Conservation (phyloP, 2,329 filamentous ascomycete genomes). For the Ophiognomonia clavigignenti-juglandacearum region DNA sequence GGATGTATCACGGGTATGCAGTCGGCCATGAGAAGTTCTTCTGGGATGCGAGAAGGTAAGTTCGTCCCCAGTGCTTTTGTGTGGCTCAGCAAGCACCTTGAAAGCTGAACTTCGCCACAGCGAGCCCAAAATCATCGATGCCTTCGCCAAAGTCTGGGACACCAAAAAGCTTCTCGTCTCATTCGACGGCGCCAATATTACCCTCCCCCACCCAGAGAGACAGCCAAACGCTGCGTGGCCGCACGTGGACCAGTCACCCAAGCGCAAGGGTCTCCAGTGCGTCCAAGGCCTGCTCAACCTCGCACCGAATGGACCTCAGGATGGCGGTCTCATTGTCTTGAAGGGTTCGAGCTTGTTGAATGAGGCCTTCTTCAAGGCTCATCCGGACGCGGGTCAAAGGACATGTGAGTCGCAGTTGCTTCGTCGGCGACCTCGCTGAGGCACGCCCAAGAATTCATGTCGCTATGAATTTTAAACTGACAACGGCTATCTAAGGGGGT, state of each 20-base stretch:
- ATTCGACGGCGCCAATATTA: constrained; percentile 35
- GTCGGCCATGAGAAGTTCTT: constrained; percentile 7
- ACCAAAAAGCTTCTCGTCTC: constrained; percentile 30
- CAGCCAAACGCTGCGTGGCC: constrained; percentile 28
- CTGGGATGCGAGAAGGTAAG: constrained; percentile 5
- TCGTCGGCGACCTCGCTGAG: too few relatives aligned
- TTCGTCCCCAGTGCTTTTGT: too few relatives aligned
- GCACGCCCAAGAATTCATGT: too few relatives aligned
- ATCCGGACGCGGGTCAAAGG: not conserved
- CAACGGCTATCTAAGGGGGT: constrained; percentile 11
- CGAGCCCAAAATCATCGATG: constrained; percentile 32
- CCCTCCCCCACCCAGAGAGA: constrained; percentile 25
- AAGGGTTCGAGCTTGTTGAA: constrained; percentile 25
- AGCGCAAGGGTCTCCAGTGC: constrained; percentile 23
- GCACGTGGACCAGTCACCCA: constrained; percentile 29
- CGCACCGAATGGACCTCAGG: constrained; percentile 28
- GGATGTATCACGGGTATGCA: constrained; percentile 5
- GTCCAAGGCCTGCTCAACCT: constrained; percentile 28
- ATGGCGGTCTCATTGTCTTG: constrained; percentile 32
- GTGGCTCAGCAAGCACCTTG: not conserved
- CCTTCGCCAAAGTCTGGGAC: constrained; percentile 33
- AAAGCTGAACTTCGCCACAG: not conserved
- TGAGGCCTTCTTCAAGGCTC: constrained; percentile 28
- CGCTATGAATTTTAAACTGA: not conserved
- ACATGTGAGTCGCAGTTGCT: not conserved